phyloP scores from a whole-genome alignment of 1,139 yeast genomes.

The Suhomyces yuchorum region DNA sequence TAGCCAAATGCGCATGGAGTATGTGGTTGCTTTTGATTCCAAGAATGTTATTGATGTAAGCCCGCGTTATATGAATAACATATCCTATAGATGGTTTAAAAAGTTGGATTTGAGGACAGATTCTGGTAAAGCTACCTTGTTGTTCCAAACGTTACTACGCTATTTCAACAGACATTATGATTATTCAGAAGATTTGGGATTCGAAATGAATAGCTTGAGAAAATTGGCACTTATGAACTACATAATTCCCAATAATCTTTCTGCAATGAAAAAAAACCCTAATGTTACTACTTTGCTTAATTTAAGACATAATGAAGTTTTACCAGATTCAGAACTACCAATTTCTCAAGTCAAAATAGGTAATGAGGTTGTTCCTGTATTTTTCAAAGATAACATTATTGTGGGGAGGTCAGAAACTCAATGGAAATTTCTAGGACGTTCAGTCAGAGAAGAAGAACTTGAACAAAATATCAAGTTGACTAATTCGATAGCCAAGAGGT shows the following conservation, averaged over 20 bases:
- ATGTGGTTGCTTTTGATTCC: conserved; percentile 30
- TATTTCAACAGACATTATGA: conserved; percentile 20
- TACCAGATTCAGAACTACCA: conserved; percentile 20
- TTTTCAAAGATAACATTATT: conserved; percentile 27
- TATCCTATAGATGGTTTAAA: conserved; percentile 36
- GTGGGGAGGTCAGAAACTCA: conserved; percentile 41
- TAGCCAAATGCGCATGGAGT: conserved; percentile 40
- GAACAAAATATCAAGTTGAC: conserved; percentile 26
- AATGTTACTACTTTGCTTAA: conserved; percentile 31
- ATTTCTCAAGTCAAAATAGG: conserved; percentile 20
- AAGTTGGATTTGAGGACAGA: conserved; percentile 36
- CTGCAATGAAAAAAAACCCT: conserved; percentile 37
- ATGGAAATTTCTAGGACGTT: conserved; percentile 44
- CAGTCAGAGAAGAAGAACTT: conserved; percentile 26
- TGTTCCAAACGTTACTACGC: conserved; percentile 30
- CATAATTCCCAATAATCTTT: conserved; percentile 28
- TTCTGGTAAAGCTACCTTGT: conserved; percentile 30
- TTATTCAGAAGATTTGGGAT: conserved; percentile 12
- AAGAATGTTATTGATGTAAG: conserved; percentile 33
- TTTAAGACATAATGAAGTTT: conserved; percentile 35
- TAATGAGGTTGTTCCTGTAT: conserved; percentile 23
- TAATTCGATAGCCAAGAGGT: conserved; percentile 26
- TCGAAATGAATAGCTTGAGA: conserved; percentile 29
- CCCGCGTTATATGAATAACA: conserved; percentile 38
- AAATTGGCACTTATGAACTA: conserved; percentile 29